Evolutionary conservation across 2,329 filamentous ascomycete genomes (phyloP).

Genomic region (Venturia effusa): DNA sequence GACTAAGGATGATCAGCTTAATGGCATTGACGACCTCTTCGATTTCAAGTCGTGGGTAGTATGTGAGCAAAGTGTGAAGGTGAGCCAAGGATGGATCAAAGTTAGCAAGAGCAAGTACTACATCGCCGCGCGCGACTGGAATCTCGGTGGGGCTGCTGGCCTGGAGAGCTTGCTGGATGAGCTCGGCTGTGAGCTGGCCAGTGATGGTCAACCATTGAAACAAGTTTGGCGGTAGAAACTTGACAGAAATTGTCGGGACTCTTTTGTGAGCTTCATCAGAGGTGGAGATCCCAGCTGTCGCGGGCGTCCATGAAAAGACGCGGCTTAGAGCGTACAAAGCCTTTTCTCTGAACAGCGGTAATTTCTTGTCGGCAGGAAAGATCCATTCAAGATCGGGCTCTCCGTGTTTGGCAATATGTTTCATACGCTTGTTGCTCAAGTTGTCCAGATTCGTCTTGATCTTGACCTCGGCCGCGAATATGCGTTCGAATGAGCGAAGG

Average conservation of each 20-base stretch:
- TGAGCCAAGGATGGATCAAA: constrained; percentile 60
- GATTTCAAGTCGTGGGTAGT: constrained; percentile 52
- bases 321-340: constrained; percentile 43
- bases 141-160: constrained; percentile 15
- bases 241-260: constrained; percentile 23
- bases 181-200: constrained; percentile 35
- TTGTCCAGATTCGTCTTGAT: constrained; percentile 21
- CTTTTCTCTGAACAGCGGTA: constrained; percentile 53
- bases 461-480: constrained; percentile 27
- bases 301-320: constrained; percentile 30
- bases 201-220: constrained; percentile 52
- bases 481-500: constrained; percentile 30
- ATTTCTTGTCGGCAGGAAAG: constrained; percentile 12
- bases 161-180: constrained; percentile 31
- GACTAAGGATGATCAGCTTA: constrained; percentile 55
- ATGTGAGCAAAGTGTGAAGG: constrained; percentile 52
- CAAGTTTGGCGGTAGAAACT: constrained; percentile 38
- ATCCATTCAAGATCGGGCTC: constrained; percentile 3
- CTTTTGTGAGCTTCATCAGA: neutral
- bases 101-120: constrained; percentile 51
- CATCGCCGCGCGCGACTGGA: constrained; percentile 35
- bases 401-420: constrained; percentile 7
- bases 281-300: constrained; percentile 9
- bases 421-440: neutral
- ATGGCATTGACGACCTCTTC: constrained; percentile 57